Base-by-base conservation (phyloP, 129 eudicot genomes). In the Solidago caesia region DNA sequence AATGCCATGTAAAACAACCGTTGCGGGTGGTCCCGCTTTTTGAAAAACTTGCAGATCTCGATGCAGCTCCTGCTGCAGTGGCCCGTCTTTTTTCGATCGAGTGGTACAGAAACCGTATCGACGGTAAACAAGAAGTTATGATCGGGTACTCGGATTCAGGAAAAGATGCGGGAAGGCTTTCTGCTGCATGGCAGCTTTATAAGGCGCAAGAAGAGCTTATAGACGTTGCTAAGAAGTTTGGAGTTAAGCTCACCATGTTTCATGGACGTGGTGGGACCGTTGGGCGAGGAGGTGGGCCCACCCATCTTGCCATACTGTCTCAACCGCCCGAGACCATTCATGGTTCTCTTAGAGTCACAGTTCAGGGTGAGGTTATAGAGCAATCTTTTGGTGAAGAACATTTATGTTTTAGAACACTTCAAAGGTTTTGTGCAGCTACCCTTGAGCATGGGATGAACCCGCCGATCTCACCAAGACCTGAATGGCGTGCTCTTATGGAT, bases 51-150 rank as follows among this genome's bases (percentile, higher is more conserved):
- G 97, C 81, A 5, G 99, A 95, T 72, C 86, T 95, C 0, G 99
- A 88, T 26, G 85, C 96, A 0, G 99, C 99, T 26, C 97, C 99
- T 6, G 97, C 97, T 75, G 96, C 99, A 0, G 85, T 95, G 56
- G 92, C 97, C 25, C 91, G 99, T 9, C 90, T 95, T 59, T 95
- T 95, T 82, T 91, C 97, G 4, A 95, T 95, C 8, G 97, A 91
- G 25, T 95, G 99, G 99, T 95, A 95, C 81, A 82, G 64, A 49
- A 77, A 85, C 76, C 87, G 99, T 62, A 91, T 95, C 49, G 72
- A 87, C n/a, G 99, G 99, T 29, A 95, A 91, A 84, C 99, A 95
- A 74, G 99, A 95, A 66, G 99, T 95, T 58, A 95, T 95, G 99
- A 89, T 95, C 21, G 99, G 97, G 71, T 95, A 95, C 77, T 95